Conservation (phyloP, 2,329 filamentous ascomycete genomes). For the Aspergillus ibericus region DNA sequence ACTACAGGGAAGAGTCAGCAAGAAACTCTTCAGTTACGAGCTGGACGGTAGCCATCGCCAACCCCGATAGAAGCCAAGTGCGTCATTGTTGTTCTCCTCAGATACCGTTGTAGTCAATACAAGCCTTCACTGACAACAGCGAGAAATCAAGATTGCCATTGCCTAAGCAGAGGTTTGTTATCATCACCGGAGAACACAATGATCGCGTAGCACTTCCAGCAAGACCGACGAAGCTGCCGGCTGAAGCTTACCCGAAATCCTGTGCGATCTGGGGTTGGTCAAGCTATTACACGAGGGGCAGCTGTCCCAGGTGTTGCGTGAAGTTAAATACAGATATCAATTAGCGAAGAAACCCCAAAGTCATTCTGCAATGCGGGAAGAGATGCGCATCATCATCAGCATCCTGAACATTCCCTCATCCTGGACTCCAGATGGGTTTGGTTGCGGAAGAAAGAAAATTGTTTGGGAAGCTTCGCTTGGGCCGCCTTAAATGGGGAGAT, state of each 20-base stretch:
- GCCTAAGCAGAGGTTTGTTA: conserved; percentile 46
- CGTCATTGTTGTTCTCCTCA: conserved; percentile 58
- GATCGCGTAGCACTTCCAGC: conserved; percentile 17
- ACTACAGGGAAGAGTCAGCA: conserved; percentile 27
- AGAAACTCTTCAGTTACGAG: conserved; percentile 20
- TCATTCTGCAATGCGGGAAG: conserved; percentile 15
- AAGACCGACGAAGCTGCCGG: conserved; percentile 10
- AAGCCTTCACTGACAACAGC: conserved; percentile 52
- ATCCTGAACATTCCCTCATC: conserved; percentile 13
- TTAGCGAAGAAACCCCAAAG: conserved; percentile 12
- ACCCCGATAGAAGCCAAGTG: conserved; percentile 13
- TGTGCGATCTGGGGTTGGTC: conserved; percentile 14
- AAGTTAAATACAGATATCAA: conserved; percentile 14
- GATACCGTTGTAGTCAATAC: conserved; percentile 97
- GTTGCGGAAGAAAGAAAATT: conserved; percentile 17
- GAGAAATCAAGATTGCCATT: conserved; percentile 52
- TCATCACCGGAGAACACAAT: conserved; percentile 46
- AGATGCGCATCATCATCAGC: conserved; percentile 16
- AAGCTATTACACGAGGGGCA: conserved; percentile 8
- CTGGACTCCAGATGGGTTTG: conserved; percentile 1
- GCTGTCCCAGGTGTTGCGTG: conserved; percentile 4
- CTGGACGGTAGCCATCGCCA: neutral
- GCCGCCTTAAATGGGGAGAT: conserved; percentile 9
- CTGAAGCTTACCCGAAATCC: conserved; percentile 27
- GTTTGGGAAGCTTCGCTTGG: conserved; percentile 4